Percentiles rank a stretch among this genome's conserved stretches.
Evolutionary conservation across 768 basidiomycete species (phyloP).

Genomic region (Leccinum broughii): DNA sequence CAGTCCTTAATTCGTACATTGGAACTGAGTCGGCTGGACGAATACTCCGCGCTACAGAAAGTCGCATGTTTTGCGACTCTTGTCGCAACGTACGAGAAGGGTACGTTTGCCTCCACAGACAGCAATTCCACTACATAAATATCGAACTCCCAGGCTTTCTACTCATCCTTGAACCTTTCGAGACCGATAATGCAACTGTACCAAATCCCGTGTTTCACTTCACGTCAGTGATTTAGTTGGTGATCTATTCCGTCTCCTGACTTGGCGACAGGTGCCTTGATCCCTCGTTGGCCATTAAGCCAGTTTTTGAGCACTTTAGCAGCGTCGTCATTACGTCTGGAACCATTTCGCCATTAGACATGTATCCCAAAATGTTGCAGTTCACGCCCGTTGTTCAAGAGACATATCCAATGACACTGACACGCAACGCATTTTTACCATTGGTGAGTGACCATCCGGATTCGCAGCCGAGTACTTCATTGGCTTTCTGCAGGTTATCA

Average conservation of each 20-base stretch:
- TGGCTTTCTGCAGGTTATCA: constrained; percentile 71
- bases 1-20: constrained; percentile 93
- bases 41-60: constrained; percentile 90
- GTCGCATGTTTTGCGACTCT: constrained; percentile 95
- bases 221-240: constrained; percentile 54
- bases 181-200: constrained; percentile 97
- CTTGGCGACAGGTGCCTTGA: constrained; percentile 77
- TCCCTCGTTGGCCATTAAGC: constrained; percentile 95
- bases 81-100: constrained; percentile 97
- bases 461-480: background rate
- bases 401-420: constrained; percentile 96
- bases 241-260: constrained; percentile 10
- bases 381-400: constrained; percentile 97
- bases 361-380: constrained; percentile 99
- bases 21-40: constrained; percentile 86
- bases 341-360: constrained; percentile 96
- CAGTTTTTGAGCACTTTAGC: constrained; percentile 97
- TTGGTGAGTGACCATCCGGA: constrained; percentile 53
- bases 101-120: constrained; percentile 37
- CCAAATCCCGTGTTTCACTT: constrained; percentile 99
- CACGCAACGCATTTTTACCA: constrained; percentile 94
- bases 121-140: background rate
- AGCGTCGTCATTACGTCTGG: constrained; percentile 99
- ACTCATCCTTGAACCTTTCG: constrained; percentile 96
- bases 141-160: constrained; percentile 68